Evolutionary conservation across 495 filamentous ascomycete species (phyloP).

Genomic region (Wilcoxina mikolae): DNA sequence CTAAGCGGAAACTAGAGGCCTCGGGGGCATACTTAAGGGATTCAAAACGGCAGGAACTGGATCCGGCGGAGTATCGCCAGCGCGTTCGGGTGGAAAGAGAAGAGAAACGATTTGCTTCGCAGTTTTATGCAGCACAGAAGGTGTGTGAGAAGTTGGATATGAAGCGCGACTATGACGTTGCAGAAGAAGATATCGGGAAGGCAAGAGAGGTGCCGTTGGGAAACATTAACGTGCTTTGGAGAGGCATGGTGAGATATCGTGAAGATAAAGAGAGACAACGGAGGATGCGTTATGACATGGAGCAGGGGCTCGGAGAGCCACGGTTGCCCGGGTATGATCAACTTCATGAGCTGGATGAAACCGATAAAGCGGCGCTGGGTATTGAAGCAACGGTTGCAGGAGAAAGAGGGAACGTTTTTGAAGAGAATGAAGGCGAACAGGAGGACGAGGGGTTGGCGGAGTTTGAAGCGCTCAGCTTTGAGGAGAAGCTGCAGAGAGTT

Average conservation of each 20-base stretch:
- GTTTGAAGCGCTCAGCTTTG: conserved; percentile 53
- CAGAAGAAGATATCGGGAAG: conserved; percentile 27
- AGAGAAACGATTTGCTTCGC: conserved; percentile 48
- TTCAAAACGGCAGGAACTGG: conserved; percentile 42
- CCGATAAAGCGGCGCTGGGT: conserved; percentile 44
- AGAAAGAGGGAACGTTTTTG: neutral
- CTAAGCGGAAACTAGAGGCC: conserved; percentile 63
- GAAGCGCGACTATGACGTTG: conserved; percentile 7
- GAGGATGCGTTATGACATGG: conserved; percentile 52
- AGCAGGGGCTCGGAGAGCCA: conserved; percentile 43
- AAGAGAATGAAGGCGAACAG: conserved; percentile 38
- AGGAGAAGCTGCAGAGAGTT: conserved; percentile 48
- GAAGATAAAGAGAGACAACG: conserved; percentile 55
- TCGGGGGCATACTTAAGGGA: conserved; percentile 41
- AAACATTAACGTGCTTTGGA: conserved; percentile 64
- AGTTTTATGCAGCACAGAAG: conserved; percentile 62
- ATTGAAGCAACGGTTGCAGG: conserved; percentile 13
- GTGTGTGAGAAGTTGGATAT: conserved; percentile 46
- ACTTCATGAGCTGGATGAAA: conserved; percentile 40
- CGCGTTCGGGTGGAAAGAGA: conserved; percentile 58
- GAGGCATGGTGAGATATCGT: conserved; percentile 53
- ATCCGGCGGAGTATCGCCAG: conserved; percentile 60
- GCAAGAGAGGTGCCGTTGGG: conserved; percentile 39
- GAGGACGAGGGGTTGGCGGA: conserved; percentile 80
- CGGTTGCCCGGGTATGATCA: conserved; percentile 38